These are phyloP conservation scores for Styphnolobium japonicum DNA, from an alignment of 306 rosid genomes.

Conservation along the genomic window DNA sequence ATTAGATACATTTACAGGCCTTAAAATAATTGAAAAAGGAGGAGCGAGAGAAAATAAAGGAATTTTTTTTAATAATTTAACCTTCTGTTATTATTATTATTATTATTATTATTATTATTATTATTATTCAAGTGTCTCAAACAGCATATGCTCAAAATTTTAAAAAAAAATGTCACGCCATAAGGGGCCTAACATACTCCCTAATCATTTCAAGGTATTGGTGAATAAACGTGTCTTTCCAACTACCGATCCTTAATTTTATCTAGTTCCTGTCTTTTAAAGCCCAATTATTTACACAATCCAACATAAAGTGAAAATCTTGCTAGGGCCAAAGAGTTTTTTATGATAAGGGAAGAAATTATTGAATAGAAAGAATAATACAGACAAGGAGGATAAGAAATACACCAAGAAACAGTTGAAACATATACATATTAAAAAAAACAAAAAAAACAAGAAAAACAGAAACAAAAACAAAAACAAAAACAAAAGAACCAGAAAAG, in stretches of 20 bases:
- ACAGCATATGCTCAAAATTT: not conserved
- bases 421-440: no score
- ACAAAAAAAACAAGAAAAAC: no score
- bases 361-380: not conserved
- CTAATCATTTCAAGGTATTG: not conserved
- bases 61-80: not conserved
- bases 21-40: not conserved
- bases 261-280: not conserved
- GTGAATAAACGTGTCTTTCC: not conserved
- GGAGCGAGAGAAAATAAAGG: not conserved
- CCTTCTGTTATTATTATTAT: not conserved
- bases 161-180: not conserved
- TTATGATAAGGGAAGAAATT: not conserved
- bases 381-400: not conserved
- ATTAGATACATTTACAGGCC: slow-evolving; percentile 10
- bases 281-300: slow-evolving; percentile 1
- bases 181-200: not conserved
- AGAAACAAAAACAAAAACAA: not conserved
- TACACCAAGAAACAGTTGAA: not conserved
- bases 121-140: not conserved
- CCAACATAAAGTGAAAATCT: not conserved
- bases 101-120: not conserved
- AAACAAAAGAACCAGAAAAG: not conserved
- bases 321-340: not conserved
- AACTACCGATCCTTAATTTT: not conserved